Conservation (phyloP, 108 stramenopile species). For the Asterionellopsis glacialis region DNA sequence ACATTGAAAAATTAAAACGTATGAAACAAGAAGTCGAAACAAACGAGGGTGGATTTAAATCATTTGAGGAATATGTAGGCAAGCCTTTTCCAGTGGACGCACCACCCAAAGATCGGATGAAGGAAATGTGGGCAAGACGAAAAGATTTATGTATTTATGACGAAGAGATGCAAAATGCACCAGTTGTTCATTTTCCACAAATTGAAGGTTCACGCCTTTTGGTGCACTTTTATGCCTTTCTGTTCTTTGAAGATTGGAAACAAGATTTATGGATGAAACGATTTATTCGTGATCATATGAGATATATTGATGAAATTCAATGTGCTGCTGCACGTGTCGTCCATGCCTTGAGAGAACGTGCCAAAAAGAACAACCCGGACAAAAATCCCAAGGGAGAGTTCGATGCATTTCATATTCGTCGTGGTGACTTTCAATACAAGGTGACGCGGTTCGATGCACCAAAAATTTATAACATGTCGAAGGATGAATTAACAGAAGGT, state of each 20-base stretch:
- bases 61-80: constrained; percentile 19
- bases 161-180: constrained; percentile 38
- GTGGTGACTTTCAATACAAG: constrained; percentile 58
- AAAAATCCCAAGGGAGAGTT: constrained; percentile 41
- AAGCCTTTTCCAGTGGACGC: constrained; percentile 76
- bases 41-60: constrained; percentile 1
- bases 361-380: constrained; percentile 4
- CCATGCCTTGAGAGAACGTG: constrained; percentile 37
- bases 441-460: constrained; percentile 12
- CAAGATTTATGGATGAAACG: constrained; percentile 79
- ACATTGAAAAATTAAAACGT: constrained; percentile 41
- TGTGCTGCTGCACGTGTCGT: constrained; percentile 84
- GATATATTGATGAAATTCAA: constrained; percentile 83
- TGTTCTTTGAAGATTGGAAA: constrained; percentile 82
- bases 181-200: constrained; percentile 55
- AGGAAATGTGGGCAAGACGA: constrained; percentile 56
- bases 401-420: constrained; percentile 74
- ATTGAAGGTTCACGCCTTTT: constrained; percentile 50
- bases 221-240: constrained; percentile 81
- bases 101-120: constrained; percentile 53
- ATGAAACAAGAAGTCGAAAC: constrained; percentile 24
- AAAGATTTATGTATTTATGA: constrained; percentile 54
- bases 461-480: constrained; percentile 12
- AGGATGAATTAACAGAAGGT: constrained; percentile 21
- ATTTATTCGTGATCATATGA: constrained; percentile 81